These are phyloP conservation scores for Naumovozyma baii DNA, from an alignment of 805 yeast species.

Conservation along the genomic window DNA sequence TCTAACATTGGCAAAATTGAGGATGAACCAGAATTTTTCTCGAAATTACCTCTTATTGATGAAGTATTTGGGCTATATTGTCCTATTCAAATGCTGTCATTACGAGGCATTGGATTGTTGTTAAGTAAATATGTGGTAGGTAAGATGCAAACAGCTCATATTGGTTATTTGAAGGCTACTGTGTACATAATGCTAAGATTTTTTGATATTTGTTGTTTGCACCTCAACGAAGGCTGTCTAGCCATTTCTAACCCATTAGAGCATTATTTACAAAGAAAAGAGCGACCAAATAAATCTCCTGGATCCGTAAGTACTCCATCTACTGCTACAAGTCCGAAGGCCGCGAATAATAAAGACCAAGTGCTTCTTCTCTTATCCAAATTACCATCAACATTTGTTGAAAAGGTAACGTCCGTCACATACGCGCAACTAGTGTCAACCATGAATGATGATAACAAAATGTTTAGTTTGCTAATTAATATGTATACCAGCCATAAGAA, in stretches of 20 bases:
- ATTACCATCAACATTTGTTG: constrained; percentile 13
- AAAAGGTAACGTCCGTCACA: constrained; percentile 9
- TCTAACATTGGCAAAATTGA: neutral
- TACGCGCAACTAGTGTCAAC: constrained; percentile 4
- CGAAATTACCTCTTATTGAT: constrained; percentile 21
- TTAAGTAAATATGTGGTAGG: constrained; percentile 9
- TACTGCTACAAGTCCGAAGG: constrained; percentile 5
- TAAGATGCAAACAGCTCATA: constrained; percentile 4
- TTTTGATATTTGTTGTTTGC: constrained; percentile 21
- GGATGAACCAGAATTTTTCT: constrained; percentile 1
- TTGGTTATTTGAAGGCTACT: constrained; percentile 20
- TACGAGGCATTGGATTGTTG: constrained; percentile 24
- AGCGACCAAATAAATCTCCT: constrained; percentile 14
- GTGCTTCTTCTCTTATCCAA: constrained; percentile 9
- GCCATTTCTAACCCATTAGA: constrained; percentile 23
- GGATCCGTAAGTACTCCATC: constrained; percentile 21
- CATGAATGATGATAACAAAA: constrained; percentile 11
- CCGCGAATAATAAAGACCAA: constrained; percentile 11
- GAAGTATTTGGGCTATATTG: constrained; percentile 24
- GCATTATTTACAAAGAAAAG: constrained; percentile 12
- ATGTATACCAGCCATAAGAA: constrained; percentile 11
- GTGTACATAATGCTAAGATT: constrained; percentile 22
- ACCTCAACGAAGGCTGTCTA: constrained; percentile 17
- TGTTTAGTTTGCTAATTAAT: constrained; percentile 14
- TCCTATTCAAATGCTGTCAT: constrained; percentile 20